These are phyloP conservation scores for Rubia tinctorum DNA, from an alignment of 305 asterid species.

Conservation along the genomic window DNA sequence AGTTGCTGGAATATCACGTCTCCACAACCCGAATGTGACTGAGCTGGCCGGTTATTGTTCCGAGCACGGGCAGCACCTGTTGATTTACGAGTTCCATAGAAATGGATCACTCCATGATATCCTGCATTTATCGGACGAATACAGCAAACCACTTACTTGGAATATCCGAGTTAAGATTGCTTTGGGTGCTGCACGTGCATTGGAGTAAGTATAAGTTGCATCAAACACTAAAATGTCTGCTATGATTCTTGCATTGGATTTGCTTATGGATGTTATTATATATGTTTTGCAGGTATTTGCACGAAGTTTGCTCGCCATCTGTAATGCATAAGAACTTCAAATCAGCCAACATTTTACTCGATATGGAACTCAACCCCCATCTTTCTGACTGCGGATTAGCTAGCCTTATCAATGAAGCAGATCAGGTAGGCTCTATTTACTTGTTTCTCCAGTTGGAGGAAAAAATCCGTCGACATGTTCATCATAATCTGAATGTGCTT, in stretches of 20 bases:
- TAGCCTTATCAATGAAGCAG: constrained; percentile 61
- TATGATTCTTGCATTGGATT: background rate
- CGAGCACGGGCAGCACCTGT: constrained; percentile 86
- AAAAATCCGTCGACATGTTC: background rate
- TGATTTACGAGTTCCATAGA: constrained; percentile 73
- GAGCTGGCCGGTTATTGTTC: constrained; percentile 89
- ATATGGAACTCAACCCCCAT: constrained; percentile 86
- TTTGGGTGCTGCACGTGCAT: constrained; percentile 89
- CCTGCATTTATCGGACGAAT: constrained; percentile 77
- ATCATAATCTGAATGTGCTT: background rate
- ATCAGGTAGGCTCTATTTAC: constrained; percentile 48
- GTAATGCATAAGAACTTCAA: constrained; percentile 80
- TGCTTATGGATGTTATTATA: constrained; percentile 13
- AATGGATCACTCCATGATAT: constrained; percentile 77
- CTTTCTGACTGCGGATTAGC: constrained; percentile 92
- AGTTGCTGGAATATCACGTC: constrained; percentile 62
- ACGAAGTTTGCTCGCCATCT: constrained; percentile 94
- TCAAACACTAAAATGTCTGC: background rate
- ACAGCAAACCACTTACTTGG: constrained; percentile 82
- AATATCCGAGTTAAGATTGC: constrained; percentile 94
- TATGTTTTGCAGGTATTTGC: constrained; percentile 68
- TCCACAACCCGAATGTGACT: constrained; percentile 87
- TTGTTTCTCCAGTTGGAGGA: background rate
- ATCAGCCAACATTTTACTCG: constrained; percentile 86
- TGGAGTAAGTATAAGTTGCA: constrained; percentile 55